phyloP scores from a whole-genome alignment of 768 basidiomycete species.

The Leccinum uliginosum region DNA sequence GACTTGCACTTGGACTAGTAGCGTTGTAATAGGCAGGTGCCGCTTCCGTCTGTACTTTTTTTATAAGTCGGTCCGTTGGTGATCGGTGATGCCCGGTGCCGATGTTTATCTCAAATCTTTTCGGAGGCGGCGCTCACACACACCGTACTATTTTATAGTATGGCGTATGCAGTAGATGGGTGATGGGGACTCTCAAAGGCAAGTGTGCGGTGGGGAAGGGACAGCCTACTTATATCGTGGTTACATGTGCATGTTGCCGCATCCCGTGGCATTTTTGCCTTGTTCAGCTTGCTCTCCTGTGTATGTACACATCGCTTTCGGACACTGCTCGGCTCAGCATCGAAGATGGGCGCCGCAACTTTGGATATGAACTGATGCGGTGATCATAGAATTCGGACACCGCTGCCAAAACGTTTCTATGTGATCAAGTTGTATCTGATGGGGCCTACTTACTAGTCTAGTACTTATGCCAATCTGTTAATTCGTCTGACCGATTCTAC shows the following conservation, averaged over 20 bases:
- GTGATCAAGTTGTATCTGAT: not conserved
- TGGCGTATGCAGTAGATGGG: not conserved
- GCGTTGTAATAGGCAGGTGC: not conserved
- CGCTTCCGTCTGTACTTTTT: not conserved
- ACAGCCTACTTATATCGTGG: not conserved
- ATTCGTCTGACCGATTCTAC: not conserved
- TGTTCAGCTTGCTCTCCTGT: not conserved
- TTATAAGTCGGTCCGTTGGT: conserved; percentile 4
- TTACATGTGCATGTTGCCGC: not conserved
- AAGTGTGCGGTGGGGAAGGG: not conserved
- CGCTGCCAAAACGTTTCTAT: not conserved
- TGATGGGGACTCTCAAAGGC: not conserved
- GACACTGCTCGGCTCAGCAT: not conserved
- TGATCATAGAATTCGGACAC: not conserved
- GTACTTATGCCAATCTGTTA: not conserved
- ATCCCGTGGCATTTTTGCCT: not conserved
- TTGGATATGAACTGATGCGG: not conserved
- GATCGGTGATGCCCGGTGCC: not conserved
- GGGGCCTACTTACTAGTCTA: not conserved
- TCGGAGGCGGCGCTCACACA: not conserved
- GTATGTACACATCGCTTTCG: not conserved
- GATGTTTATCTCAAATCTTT: not conserved
- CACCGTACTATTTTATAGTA: not conserved
- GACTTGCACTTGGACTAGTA: not conserved
- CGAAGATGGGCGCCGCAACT: not conserved